Percentiles rank a stretch among this genome's conserved stretches.
phyloP scores from a whole-genome alignment of 2,329 filamentous ascomycete species.

The Fusarium chaquense region DNA sequence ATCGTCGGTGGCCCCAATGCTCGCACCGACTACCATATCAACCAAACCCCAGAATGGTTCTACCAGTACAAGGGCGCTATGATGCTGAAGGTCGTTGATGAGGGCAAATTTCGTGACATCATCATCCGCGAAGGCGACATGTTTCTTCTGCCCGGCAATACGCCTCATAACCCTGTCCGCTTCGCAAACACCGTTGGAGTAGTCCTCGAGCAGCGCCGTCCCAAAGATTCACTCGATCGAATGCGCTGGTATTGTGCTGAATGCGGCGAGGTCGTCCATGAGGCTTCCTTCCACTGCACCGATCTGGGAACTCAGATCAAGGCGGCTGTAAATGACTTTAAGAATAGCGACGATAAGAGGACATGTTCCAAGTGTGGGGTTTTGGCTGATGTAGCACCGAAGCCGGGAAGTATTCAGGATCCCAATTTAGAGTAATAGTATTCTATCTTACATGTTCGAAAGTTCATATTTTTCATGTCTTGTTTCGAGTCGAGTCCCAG shows the following conservation, averaged over 20 bases:
- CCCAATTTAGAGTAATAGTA: conserved; percentile 62
- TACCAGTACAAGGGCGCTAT: conserved; percentile 95
- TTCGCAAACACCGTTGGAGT: conserved; percentile 95
- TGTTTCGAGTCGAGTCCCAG: neutral
- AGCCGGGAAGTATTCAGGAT: conserved; percentile 68
- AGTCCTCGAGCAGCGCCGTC: conserved; percentile 88
- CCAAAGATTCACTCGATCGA: conserved; percentile 75
- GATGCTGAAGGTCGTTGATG: conserved; percentile 91
- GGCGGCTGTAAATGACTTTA: conserved; percentile 86
- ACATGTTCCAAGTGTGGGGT: conserved; percentile 82
- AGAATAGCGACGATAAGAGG: conserved; percentile 72
- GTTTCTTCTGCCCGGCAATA: conserved; percentile 92
- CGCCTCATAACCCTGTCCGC: conserved; percentile 94
- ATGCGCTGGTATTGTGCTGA: conserved; percentile 90
- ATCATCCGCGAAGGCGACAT: conserved; percentile 93
- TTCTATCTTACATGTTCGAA: conserved; percentile 27
- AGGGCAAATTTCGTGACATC: conserved; percentile 79
- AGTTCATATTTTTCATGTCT: neutral
- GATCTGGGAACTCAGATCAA: conserved; percentile 96
- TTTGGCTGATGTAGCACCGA: conserved; percentile 78
- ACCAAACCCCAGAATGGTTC: conserved; percentile 96
- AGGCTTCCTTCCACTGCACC: conserved; percentile 87
- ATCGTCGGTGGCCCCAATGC: conserved; percentile 97
- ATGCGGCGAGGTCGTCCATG: conserved; percentile 81
- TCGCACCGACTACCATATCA: conserved; percentile 98